These are phyloP conservation scores for Yarrowia sp. DNA, from an alignment of 805 yeast species.

Conservation along the genomic window DNA sequence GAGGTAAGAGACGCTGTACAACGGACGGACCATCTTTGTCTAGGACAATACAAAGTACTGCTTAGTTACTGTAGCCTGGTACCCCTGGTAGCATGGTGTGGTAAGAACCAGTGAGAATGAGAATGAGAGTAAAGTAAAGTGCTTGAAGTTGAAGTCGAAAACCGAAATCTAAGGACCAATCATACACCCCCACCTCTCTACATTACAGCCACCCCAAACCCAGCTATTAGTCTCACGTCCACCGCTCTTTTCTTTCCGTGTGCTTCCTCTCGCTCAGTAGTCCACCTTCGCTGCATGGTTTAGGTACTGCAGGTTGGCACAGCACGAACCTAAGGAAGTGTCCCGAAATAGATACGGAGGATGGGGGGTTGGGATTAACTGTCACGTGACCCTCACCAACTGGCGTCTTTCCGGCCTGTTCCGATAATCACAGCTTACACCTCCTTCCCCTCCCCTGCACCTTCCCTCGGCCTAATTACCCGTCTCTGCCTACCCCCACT, in stretches of 20 bases:
- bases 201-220: background rate
- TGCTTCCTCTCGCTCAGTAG: background rate
- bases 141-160: too few relatives aligned
- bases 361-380: too few relatives aligned
- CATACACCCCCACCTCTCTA: background rate
- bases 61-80: too few relatives aligned
- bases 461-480: background rate
- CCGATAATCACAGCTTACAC: too few relatives aligned
- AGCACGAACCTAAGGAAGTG: background rate
- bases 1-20: too few relatives aligned
- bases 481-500: background rate
- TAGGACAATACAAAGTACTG: too few relatives aligned
- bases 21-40: background rate
- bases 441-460: too few relatives aligned
- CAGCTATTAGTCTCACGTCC: constrained; percentile 12
- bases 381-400: background rate
- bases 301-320: constrained; percentile 24
- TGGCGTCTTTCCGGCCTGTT: too few relatives aligned
- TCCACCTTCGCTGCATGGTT: constrained; percentile 33
- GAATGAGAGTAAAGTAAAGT: too few relatives aligned
- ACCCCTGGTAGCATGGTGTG: too few relatives aligned
- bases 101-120: too few relatives aligned
- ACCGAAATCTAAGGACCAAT: too few relatives aligned
- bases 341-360: constrained; percentile 7
- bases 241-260: background rate